A percentile compares a stretch with the other conserved stretches of the same genome.
These are phyloP conservation scores for Trypanosoma rangeli DNA, from an alignment of 208 protist species.

Conservation along the genomic window DNA sequence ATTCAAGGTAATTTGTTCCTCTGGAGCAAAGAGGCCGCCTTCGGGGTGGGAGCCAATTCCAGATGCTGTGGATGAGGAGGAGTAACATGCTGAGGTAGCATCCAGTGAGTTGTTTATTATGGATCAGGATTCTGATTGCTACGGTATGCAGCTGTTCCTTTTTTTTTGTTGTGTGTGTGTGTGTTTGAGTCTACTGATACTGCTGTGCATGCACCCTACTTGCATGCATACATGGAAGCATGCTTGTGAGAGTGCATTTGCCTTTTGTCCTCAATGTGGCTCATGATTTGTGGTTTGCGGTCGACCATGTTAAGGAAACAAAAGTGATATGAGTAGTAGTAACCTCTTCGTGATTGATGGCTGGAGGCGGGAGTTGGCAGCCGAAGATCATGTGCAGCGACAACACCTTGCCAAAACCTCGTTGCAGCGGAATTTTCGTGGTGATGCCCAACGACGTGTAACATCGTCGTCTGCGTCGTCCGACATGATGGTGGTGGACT, in stretches of 20 bases:
- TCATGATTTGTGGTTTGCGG: background rate
- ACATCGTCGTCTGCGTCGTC: conserved; percentile 51
- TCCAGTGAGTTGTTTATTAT: background rate
- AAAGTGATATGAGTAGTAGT: background rate
- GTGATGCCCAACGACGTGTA: conserved; percentile 50
- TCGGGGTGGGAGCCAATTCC: conserved; percentile 83
- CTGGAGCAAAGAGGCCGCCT: conserved; percentile 80
- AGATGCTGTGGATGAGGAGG: conserved; percentile 72
- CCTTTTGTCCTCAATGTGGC: conserved; percentile 4
- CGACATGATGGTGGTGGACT: conserved; percentile 50
- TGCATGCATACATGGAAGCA: no score
- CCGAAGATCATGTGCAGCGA: conserved; percentile 52
- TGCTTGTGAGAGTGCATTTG: no score
- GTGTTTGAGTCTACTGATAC: conserved; percentile 1
- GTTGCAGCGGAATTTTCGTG: conserved; percentile 42
- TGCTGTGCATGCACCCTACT: conserved; percentile 3
- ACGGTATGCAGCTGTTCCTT: background rate
- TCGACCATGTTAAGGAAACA: background rate
- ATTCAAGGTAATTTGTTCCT: conserved; percentile 77
- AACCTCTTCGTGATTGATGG: conserved; percentile 21
- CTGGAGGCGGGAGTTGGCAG: conserved; percentile 25
- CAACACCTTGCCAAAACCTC: conserved; percentile 53
- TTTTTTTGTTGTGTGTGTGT: conserved; percentile 10
- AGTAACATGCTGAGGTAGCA: conserved; percentile 30
- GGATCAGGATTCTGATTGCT: background rate